phyloP scores from a whole-genome alignment of 2,329 filamentous ascomycete species.

The Trichoderma citrinoviride region DNA sequence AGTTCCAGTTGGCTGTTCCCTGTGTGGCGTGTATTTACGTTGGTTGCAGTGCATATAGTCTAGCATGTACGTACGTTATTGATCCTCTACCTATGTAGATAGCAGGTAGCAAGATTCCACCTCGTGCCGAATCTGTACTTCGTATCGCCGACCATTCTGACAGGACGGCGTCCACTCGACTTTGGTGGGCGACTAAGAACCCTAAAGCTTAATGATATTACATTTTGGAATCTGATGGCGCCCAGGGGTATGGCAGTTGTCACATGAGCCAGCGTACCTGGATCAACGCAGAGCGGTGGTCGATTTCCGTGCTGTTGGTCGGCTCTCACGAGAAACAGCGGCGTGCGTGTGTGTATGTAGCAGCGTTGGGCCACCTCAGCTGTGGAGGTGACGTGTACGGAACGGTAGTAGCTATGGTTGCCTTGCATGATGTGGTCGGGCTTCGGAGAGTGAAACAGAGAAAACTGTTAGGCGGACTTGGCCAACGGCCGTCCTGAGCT shows the following conservation, averaged over 20 bases:
- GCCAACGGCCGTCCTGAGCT: no score
- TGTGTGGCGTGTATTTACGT: background rate
- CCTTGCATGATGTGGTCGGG: background rate
- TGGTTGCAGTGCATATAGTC: no score
- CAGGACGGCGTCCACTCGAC: background rate
- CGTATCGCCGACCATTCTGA: slow-evolving; percentile 6
- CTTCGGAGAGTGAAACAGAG: background rate
- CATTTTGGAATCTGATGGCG: background rate
- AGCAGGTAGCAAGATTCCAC: background rate
- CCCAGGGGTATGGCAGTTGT: background rate
- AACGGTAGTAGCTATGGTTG: background rate
- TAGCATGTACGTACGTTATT: no score
- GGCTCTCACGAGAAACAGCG: background rate
- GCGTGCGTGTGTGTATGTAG: background rate
- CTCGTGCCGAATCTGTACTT: background rate
- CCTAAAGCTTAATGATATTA: slow-evolving; percentile 7
- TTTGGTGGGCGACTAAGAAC: background rate
- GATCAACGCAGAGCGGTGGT: background rate
- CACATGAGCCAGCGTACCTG: background rate
- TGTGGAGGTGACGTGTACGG: background rate
- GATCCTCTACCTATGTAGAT: no score
- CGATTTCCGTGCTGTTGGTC: background rate
- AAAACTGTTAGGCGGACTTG: no score
- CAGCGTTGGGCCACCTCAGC: background rate
- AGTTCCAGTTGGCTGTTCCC: slow-evolving; percentile 7